A percentile compares a stretch with the other conserved stretches of the same genome.
These are phyloP conservation scores for Paraconiothyrium sp. DNA, from an alignment of 2,329 filamentous ascomycete species.

Conservation along the genomic window DNA sequence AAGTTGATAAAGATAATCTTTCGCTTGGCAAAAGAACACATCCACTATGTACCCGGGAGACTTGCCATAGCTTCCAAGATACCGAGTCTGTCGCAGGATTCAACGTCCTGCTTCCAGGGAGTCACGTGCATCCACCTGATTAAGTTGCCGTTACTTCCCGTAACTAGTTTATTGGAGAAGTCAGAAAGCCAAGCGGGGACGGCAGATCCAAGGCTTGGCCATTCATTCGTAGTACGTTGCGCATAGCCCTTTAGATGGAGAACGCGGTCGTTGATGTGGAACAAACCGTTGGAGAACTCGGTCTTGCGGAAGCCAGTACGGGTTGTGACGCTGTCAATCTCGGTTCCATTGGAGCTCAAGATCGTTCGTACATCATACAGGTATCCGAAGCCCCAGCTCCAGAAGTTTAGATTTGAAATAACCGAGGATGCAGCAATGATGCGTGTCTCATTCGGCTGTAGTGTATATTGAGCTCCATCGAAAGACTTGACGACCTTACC, in stretches of 20 bases:
- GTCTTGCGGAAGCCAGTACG: conserved; percentile 3
- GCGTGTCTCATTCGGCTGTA: not conserved
- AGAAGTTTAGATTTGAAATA: not conserved
- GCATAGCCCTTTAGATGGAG: not conserved
- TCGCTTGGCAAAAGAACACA: no score
- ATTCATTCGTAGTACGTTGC: conserved; percentile 3
- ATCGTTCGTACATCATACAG: not conserved
- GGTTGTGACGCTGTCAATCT: not conserved
- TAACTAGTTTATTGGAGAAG: not conserved
- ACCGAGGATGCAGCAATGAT: not conserved
- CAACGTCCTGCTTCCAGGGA: conserved; percentile 1
- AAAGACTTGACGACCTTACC: not conserved
- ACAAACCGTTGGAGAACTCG: not conserved
- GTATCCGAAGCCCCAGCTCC: conserved; percentile 4
- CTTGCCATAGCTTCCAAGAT: not conserved
- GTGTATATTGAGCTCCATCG: not conserved
- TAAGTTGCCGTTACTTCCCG: not conserved
- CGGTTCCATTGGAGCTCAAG: not conserved
- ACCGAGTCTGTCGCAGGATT: not conserved
- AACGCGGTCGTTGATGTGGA: not conserved
- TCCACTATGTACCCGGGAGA: no score
- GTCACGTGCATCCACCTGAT: conserved; percentile 5
- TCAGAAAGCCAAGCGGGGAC: not conserved
- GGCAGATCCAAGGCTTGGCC: not conserved
- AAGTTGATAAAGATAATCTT: no score